Evolutionary conservation across 192 early-diverging fungal genomes (phyloP).

Genomic region (Podila verticillata): DNA sequence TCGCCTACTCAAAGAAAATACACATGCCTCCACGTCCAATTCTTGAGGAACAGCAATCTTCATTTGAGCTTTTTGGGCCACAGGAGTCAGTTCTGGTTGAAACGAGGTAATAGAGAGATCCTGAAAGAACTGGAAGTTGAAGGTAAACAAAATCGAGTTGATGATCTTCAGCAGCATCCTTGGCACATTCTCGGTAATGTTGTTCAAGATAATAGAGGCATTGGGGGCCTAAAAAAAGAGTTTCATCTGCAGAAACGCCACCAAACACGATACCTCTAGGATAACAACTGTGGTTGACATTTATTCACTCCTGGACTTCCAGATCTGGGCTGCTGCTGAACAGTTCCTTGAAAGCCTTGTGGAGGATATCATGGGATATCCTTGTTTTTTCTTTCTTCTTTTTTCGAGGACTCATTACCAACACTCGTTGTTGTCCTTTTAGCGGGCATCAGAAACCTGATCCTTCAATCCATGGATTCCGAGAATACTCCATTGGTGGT

Average conservation of each 20-base stretch:
- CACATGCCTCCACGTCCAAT: constrained; percentile 83
- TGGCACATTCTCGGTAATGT: constrained; percentile 54
- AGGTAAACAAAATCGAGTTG: constrained; percentile 34
- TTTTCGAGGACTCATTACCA: too few species aligned
- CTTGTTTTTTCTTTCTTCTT: too few species aligned
- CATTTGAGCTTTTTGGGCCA: constrained; percentile 88
- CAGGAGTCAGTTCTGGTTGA: constrained; percentile 87
- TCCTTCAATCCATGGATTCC: too few species aligned
- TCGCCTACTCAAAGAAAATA: too few species aligned
- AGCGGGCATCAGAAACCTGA: too few species aligned
- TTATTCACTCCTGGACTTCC: constrained; percentile 83
- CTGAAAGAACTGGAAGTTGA: constrained; percentile 57
- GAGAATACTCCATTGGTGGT: too few species aligned
- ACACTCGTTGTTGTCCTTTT: too few species aligned
- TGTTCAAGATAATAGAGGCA: constrained; percentile 56
- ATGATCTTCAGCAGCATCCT: constrained; percentile 39
- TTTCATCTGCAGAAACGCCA: constrained; percentile 11
- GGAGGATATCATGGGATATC: constrained; percentile 53
- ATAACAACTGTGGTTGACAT: constrained; percentile 14
- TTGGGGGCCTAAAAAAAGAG: constrained; percentile 54
- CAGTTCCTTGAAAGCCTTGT: constrained; percentile 57
- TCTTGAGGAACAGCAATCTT: constrained; percentile 89
- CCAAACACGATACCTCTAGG: not conserved
- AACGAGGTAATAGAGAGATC: constrained; percentile 72
- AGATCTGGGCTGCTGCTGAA: constrained; percentile 67